These are phyloP conservation scores for Apophysomyces ossiformis DNA, from an alignment of 371 early-diverging fungal genomes.

Conservation along the genomic window DNA sequence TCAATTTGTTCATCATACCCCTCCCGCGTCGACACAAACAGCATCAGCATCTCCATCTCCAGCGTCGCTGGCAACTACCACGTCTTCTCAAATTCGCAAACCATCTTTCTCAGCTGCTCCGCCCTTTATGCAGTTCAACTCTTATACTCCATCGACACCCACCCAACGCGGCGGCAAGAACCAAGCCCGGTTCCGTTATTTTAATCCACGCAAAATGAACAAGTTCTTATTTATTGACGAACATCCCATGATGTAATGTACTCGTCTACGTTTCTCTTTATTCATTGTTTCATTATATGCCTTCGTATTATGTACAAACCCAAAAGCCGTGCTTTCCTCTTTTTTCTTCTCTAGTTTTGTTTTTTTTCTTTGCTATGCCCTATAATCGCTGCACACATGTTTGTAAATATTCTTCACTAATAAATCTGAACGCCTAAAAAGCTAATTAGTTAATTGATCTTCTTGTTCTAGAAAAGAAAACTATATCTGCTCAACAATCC, in stretches of 20 bases:
- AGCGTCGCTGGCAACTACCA: conserved; percentile 11
- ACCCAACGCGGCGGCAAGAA: conserved; percentile 21
- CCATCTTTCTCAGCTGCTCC: conserved; percentile 20
- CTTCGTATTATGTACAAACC: neutral
- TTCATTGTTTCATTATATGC: neutral
- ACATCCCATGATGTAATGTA: conserved; percentile 26
- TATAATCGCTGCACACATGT: neutral
- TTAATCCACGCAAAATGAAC: conserved; percentile 35
- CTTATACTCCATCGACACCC: conserved; percentile 11
- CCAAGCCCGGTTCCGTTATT: conserved; percentile 33
- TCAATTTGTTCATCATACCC: conserved; percentile 8
- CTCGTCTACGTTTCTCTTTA: neutral
- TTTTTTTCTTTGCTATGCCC: conserved; percentile 8
- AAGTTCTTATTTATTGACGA: conserved; percentile 39
- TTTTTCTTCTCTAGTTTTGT: neutral
- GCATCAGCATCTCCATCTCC: conserved; percentile 11
- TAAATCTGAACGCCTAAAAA: too few species aligned
- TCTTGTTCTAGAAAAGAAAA: too few species aligned
- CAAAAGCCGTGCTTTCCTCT: conserved; percentile 6
- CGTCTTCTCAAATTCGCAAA: conserved; percentile 14
- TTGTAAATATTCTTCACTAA: conserved; percentile 5
- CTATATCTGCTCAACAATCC: too few species aligned
- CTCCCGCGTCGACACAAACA: neutral
- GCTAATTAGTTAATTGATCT: too few species aligned
- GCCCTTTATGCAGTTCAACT: conserved; percentile 19